Evolutionary conservation across 768 basidiomycete genomes (phyloP), one percentile per base, ranked within the genome.

Genomic region (Lactifluus piperatus): DNA sequence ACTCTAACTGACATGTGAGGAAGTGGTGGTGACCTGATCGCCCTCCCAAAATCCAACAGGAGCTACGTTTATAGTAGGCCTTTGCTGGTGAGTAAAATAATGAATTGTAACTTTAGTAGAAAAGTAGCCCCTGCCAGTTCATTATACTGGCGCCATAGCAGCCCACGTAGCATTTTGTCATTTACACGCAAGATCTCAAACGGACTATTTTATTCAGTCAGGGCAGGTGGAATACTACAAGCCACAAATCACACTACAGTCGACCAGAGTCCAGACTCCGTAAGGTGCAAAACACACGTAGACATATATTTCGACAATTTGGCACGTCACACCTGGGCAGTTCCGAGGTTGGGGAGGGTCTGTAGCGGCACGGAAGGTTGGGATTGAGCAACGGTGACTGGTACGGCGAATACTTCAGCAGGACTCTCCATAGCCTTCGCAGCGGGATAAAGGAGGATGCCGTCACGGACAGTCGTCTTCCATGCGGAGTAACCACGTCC

Each of bases 391-490:
- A 41, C 14, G 11, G 39, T 34, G 8, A 29, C 13, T 4, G 26
- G 43, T 20, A 24, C 2, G 3, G 22, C 14, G 5, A 4, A 5
- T 29, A 47, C 26, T 51, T 51, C 48, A 22, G n/a, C 32, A 29
- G 48, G 20, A 32, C 13, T 8, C 24, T 27, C 44, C 8, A 6
- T 11, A 27, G 16, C 2, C n/a, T 51, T 56, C 11, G 20, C n/a
- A 10, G 7, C 3, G 6, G 49, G 8, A 46, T 32, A 24, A 27
- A 62, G 18, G 51, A 72, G 64, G 18, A 37, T 56, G 14, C 66
- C 65, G 16, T 72, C 69, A 32, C 64, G 69, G 49, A 77, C 76
- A 10, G 71, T 66, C 7, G 59, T 64, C 14, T 63, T 51, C 75
- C 75, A 77, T 20, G 72, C 56, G 9, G 44, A 27, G 49, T 69